Conservation (phyloP, 306 rosid genomes). For the Lablab purpureus region DNA sequence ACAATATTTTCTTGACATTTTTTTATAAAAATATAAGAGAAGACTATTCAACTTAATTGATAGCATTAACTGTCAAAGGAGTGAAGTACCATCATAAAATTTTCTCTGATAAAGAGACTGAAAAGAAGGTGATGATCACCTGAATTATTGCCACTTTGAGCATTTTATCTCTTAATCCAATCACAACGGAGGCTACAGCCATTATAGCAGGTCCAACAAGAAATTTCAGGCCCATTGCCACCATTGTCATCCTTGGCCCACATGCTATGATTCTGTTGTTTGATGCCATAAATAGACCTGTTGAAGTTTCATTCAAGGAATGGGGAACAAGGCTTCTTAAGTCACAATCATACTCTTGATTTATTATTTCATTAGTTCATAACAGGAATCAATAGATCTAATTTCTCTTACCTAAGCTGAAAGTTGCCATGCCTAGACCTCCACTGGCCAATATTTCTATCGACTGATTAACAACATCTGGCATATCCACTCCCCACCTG, state of each 20-base stretch:
- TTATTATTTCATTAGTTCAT: not conserved
- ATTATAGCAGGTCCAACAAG: constrained; percentile 83
- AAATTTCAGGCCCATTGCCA: constrained; percentile 82
- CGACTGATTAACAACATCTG: constrained; percentile 70
- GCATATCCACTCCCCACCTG: constrained; percentile 88
- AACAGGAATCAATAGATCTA: not conserved
- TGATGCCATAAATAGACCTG: constrained; percentile 90
- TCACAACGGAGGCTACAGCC: constrained; percentile 71
- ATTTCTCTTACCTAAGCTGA: constrained; percentile 87
- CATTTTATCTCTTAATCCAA: constrained; percentile 67
- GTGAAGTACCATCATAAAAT: not conserved
- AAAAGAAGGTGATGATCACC: constrained; percentile 50
- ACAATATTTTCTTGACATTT: too few relatives aligned
- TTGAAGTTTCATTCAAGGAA: constrained; percentile 33
- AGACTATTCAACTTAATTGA: not conserved
- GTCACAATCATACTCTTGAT: constrained; percentile 34
- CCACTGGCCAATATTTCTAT: constrained; percentile 73
- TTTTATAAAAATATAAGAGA: not conserved
- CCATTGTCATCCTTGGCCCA: constrained; percentile 65
- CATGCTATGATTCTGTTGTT: constrained; percentile 71
- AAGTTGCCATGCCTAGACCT: constrained; percentile 97
- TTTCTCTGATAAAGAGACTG: not conserved
- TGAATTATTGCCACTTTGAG: constrained; percentile 84
- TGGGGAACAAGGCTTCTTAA: constrained; percentile 44
- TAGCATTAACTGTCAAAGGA: not conserved